phyloP scores from a whole-genome alignment of 495 filamentous ascomycete genomes.

The Aspergillus carlsbadensis region DNA sequence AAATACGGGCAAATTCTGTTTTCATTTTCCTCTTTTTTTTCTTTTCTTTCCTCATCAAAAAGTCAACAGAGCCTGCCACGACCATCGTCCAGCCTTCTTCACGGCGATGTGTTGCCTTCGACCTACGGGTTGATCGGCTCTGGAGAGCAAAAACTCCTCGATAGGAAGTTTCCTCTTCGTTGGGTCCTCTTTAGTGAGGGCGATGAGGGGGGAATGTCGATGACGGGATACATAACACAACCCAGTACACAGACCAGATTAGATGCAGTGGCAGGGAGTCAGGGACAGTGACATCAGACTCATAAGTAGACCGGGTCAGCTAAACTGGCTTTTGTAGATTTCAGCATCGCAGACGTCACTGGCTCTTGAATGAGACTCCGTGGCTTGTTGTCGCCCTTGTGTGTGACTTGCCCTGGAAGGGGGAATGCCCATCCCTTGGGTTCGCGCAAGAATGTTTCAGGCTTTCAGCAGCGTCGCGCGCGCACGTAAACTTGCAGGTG shows the following conservation, averaged over 20 bases:
- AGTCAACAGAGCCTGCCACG: slow-evolving; percentile 62
- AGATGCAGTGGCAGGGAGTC: no score
- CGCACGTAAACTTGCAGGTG: neutral
- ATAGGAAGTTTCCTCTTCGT: slow-evolving; percentile 66
- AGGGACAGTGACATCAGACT: neutral
- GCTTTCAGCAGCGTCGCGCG: neutral
- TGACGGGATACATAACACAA: slow-evolving; percentile 60
- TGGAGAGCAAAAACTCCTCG: slow-evolving; percentile 57
- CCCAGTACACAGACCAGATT: no score
- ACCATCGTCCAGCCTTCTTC: slow-evolving; percentile 56
- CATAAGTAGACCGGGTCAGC: neutral
- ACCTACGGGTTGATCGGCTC: slow-evolving; percentile 49
- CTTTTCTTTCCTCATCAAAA: slow-evolving; percentile 52
- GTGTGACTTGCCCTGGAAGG: neutral
- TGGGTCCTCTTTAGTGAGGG: slow-evolving; percentile 64
- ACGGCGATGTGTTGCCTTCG: slow-evolving; percentile 66
- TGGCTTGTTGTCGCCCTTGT: neutral
- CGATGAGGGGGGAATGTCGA: slow-evolving; percentile 66
- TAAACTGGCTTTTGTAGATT: neutral
- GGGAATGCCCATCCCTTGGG: slow-evolving; percentile 3
- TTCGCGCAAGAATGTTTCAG: neutral
- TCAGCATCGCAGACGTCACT: neutral
- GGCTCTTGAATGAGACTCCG: neutral
- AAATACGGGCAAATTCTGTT: slow-evolving; percentile 24
- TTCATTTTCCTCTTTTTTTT: slow-evolving; percentile 23